Evolutionary conservation across 148 eudicot species (phyloP).

Genomic region (Talinum fruticosum): DNA sequence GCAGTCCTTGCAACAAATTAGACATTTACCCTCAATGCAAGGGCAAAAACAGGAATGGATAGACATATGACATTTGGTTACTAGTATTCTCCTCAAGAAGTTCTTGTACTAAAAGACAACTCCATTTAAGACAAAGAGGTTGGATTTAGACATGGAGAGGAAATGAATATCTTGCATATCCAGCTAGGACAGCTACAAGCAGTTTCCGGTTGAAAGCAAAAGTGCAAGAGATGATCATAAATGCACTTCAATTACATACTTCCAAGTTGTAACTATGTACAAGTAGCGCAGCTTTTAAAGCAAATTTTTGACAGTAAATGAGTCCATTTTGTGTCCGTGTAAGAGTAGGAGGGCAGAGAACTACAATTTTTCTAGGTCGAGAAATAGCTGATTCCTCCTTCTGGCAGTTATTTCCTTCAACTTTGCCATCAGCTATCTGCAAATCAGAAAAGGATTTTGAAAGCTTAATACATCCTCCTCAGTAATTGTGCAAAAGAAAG

Average conservation of each 20-base stretch:
- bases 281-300: background rate
- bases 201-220: background rate
- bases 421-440: constrained; percentile 26
- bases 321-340: background rate
- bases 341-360: background rate
- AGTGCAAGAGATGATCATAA: background rate
- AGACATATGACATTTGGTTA: too few relatives aligned
- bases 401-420: constrained; percentile 31
- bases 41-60: too few relatives aligned
- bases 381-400: constrained; percentile 41
- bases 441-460: constrained; percentile 20
- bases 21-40: background rate
- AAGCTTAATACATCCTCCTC: constrained; percentile 2
- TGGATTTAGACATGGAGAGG: background rate
- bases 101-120: background rate
- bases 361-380: constrained; percentile 52
- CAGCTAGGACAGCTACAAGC: background rate
- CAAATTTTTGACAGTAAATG: background rate
- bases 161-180: background rate
- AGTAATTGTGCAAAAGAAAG: too few relatives aligned
- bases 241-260: background rate
- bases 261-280: background rate
- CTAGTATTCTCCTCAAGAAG: too few relatives aligned
- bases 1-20: background rate
- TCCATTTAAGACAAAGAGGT: background rate